These are phyloP conservation scores for Epichloe aotearoae DNA, from an alignment of 2,329 filamentous ascomycete species.

Conservation along the genomic window DNA sequence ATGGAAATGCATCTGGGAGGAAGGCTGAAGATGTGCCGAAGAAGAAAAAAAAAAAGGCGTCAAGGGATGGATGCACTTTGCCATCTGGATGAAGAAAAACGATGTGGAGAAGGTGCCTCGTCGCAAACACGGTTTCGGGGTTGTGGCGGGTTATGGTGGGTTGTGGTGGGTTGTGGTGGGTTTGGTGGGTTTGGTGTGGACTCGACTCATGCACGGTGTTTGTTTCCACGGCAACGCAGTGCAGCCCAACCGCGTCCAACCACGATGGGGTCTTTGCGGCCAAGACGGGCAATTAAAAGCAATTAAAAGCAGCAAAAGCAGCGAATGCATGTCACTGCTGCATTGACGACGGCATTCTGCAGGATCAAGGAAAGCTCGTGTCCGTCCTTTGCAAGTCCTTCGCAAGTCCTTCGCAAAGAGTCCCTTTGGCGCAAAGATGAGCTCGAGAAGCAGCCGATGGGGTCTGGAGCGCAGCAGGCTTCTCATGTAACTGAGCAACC, in stretches of 20 bases:
- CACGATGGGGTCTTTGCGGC: background rate
- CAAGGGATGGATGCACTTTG: background rate
- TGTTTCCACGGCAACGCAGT: constrained; percentile 5
- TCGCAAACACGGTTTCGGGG: background rate
- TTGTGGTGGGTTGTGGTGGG: too few relatives aligned
- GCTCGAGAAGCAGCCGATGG: background rate
- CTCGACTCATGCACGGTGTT: constrained; percentile 1
- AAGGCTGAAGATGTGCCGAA: background rate
- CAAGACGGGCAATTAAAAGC: too few relatives aligned
- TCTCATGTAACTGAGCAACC: too few relatives aligned
- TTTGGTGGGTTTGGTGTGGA: background rate
- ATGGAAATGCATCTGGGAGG: constrained; percentile 14
- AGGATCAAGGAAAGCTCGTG: background rate
- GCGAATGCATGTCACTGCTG: background rate
- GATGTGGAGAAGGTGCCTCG: background rate
- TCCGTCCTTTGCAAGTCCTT: too few relatives aligned
- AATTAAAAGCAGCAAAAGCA: too few relatives aligned
- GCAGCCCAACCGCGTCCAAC: background rate
- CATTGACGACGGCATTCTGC: background rate
- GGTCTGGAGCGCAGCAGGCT: too few relatives aligned
- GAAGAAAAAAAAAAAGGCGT: background rate
- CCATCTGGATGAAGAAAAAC: background rate
- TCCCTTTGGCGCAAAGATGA: background rate
- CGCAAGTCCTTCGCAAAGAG: too few relatives aligned
- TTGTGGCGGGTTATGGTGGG: background rate